phyloP scores from a whole-genome alignment of 371 early-diverging fungal species.

The Syncephalastrum contaminatum region DNA sequence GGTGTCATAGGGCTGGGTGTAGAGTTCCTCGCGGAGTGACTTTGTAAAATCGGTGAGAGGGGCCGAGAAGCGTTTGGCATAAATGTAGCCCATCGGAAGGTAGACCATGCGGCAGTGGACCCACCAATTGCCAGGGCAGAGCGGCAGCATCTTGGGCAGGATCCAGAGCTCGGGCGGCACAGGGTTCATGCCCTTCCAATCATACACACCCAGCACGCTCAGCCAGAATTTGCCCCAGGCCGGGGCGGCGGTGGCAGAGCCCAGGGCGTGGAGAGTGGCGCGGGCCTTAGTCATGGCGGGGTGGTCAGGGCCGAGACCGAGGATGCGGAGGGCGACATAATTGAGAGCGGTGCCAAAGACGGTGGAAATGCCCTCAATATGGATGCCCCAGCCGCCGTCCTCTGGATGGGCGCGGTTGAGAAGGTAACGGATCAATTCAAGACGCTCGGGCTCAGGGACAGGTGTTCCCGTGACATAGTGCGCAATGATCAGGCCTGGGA shows the following conservation, averaged over 20 bases:
- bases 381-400: constrained; percentile 98
- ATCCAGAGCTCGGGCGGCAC: constrained; percentile 95
- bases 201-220: constrained; percentile 85
- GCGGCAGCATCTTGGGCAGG: constrained; percentile 80
- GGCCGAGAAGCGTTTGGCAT: constrained; percentile 68
- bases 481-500: constrained; percentile 86
- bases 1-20: constrained; percentile 75
- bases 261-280: constrained; percentile 76
- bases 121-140: constrained; percentile 94
- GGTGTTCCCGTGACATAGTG: constrained; percentile 81
- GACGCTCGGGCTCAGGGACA: constrained; percentile 56
- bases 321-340: constrained; percentile 86
- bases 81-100: constrained; percentile 93
- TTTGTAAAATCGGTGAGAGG: constrained; percentile 67
- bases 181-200: constrained; percentile 95
- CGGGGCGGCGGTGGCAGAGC: constrained; percentile 83
- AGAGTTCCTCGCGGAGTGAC: constrained; percentile 85
- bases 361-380: constrained; percentile 91
- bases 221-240: constrained; percentile 99
- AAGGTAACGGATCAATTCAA: constrained; percentile 89
- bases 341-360: constrained; percentile 95
- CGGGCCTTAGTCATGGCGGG: constrained; percentile 87
- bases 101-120: constrained; percentile 89
- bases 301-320: constrained; percentile 88
- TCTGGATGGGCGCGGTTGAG: constrained; percentile 74